Evolutionary conservation across 148 eudicot species (phyloP), one percentile per base, ranked within the genome.

Genomic region (Vaccinium macrocarpon): DNA sequence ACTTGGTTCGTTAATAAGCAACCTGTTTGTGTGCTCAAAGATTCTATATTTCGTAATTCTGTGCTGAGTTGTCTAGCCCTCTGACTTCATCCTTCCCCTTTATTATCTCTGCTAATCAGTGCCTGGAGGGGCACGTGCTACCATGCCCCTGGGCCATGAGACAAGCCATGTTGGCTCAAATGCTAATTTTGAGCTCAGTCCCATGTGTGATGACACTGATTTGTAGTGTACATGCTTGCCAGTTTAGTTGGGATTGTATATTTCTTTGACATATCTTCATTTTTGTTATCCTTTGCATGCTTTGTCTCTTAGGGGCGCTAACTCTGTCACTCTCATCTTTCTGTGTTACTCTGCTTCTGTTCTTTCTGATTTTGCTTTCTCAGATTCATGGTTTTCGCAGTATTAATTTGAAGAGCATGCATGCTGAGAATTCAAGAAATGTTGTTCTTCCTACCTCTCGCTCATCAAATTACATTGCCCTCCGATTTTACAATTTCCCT

Each of bases 371-470:
- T 89, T 88, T 86, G 87, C 82, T 84, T 85, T 93, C 99, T 91
- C 91, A 92, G 93, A 92, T 88, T 93, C 90, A 81, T 93, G 91
- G 75, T 92, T 93, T 92, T 97, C 91, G 89, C 99, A 97, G 99
- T 92, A 91, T 97, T 88, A 88, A 97, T 90, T 91, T 97, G 92
- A 93, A 92, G 95, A 90, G 96, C 88, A 87, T 97, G 93, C 99
- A 97, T 48, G 89, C 92, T 35, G 97, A 93, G 92, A 86, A 92
- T 88, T 84, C 86, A 78, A 87, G 89, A 78, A 87, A 93, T 90
- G 89, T 93, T 62, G 87, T 95, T 83, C 93, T 96, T 84, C 91
- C 94, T 29, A 92, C 90, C 38, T 97, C 99, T 55, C 98, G 99
- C 76, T 89, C 92, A 64, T 84, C 95, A 82, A 97, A 97, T 82